Base-by-base conservation (phyloP, 1,139 yeast species). In the Geotrichum carabidarum region DNA sequence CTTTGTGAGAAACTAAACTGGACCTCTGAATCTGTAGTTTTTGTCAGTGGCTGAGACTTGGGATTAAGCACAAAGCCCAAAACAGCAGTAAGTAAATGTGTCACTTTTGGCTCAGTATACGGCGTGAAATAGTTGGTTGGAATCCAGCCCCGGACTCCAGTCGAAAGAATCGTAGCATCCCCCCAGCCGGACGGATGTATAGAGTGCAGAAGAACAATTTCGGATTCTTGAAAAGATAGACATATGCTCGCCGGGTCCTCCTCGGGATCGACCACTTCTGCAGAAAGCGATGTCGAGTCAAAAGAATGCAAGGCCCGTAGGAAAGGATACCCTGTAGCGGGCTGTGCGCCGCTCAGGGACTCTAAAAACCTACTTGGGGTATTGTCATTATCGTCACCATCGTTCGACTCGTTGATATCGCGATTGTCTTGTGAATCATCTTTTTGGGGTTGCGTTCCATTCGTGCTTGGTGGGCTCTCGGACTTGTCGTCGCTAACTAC, bases 101-200 rank as follows among this genome's bases (percentile, higher is more conserved):
- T 65, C 9, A 81, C 67, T 73, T 79, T 67, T 79, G 74, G 57
- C 82, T 89, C 61, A 65, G 74, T 67, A 74, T 76, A 72, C 2
- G 74, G 70, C 36, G 67, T 64, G 58, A 91, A 93, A 71, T 89
- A 93, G 69, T 91, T 91, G 78, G 91, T 85, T 1, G 99, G 99
- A 17, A 93, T 89, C 99, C 99, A 93, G 31, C 99, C 99, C 58
- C 96, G 77, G 62, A 80, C 79, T 54, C 87, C 79, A 6, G 86
- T 77, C 53, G 83, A 82, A 14, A 84, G 69, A 48, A 87, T 69
- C 0, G 97, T 90, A 2, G 93, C 98, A 69, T 93, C 98, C 57
- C 96, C 97, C 99, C 99, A 93, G 1, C 98, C 99, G 14, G 96
- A 85, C 54, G 86, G 83, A 69, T 93, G 98, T 30, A 90, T 81